phyloP scores from a whole-genome alignment of 805 yeast species.

The Debaryomyces tyrocola region DNA sequence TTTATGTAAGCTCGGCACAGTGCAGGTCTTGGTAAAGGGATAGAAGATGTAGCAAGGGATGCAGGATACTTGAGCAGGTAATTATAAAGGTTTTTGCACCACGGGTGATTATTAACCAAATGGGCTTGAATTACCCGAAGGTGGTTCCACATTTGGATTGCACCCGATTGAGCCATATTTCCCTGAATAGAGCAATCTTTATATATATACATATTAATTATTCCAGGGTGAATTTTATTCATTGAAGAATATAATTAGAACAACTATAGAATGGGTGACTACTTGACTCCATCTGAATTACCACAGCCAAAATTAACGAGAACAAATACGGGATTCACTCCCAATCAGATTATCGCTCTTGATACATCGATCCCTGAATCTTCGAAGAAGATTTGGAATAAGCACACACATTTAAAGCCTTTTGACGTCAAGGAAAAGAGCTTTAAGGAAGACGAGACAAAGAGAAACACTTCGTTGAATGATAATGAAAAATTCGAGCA shows the following conservation, averaged over 20 bases:
- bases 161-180: no score
- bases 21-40: no score
- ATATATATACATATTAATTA: neutral
- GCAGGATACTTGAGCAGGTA: no score
- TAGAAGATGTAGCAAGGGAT: no score
- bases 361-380: conserved; percentile 79
- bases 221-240: neutral
- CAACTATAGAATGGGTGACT: conserved; percentile 29
- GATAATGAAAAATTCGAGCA: conserved; percentile 60
- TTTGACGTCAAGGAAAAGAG: conserved; percentile 30
- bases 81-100: no score
- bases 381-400: conserved; percentile 76
- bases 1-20: no score
- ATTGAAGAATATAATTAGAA: neutral
- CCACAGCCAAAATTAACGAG: conserved; percentile 57
- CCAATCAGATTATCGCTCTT: conserved; percentile 80
- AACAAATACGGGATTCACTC: conserved; percentile 87
- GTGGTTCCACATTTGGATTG: no score
- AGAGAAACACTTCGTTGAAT: conserved; percentile 12
- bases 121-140: no score
- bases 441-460: conserved; percentile 22
- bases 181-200: no score
- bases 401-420: conserved; percentile 51
- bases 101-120: no score
- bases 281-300: conserved; percentile 35